Base-by-base conservation (phyloP, 495 filamentous ascomycete species). In the Cladorrhinum samala region DNA sequence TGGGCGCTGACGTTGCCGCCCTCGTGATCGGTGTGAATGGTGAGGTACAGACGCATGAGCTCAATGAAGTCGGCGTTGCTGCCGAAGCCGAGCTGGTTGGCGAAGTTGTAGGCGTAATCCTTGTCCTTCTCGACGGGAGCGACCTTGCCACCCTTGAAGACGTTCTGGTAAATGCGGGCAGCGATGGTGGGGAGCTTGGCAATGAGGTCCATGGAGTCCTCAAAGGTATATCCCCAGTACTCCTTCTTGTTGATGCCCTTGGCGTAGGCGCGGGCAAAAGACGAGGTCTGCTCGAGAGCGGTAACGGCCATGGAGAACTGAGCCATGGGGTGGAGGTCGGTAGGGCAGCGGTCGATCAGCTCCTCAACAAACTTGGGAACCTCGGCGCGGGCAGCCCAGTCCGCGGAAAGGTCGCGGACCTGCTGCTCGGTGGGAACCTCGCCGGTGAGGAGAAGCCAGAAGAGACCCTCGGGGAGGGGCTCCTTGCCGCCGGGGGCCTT, bases 131-230 rank as follows among this genome's bases (percentile, higher is more conserved):
- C 84, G 64, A 96, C 83, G 36, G 91, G 64, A 40, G 89, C 86
- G 57, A 98, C 93, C 83, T 97, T 97, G 77, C 93, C 93, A 69
- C 95, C 94, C 80, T 96, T 95, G 88, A 89, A 98, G 68, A 97
- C 85, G 71, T 98, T 98, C 75, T 92, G 92, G 85, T 98, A 98
- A 81, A 98, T 97, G 77, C 88, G 87, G 50, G 94, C 78, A 52
- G 93, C 94, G 64, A 98, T 96, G 68, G 89, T 96, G 63, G 93
- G 93, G 59, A 98, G 88, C 85, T 97, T 98, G 71, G 93, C 94
- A 72, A 98, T 97, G 68, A 97, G 79, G 77, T 98, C 91, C 93
- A 98, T 97, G 52, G 91, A 95, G 77, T 98, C 93, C 83, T 98
- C 93, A 66, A 94, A 98, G 61, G 93, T 96, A 80, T 97, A 89